Conservation (phyloP, 2,329 filamentous ascomycete genomes). For the Colletotrichum sp. region DNA sequence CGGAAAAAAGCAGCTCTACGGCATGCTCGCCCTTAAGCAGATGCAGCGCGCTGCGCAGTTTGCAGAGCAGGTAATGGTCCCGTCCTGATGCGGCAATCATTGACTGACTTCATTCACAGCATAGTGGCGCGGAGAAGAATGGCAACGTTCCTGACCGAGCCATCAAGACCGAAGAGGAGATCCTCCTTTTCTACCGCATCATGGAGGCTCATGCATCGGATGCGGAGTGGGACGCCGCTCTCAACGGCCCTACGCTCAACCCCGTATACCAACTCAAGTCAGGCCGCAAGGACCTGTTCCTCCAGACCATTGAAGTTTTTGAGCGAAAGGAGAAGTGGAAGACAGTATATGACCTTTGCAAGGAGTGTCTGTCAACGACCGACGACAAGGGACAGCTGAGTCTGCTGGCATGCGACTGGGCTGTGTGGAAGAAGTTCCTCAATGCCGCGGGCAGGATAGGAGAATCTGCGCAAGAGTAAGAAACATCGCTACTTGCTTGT, state of each 20-base stretch:
- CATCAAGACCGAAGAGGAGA: constrained; percentile 53
- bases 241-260: constrained; percentile 42
- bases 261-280: constrained; percentile 47
- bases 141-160: constrained; percentile 26
- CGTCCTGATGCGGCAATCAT: background rate
- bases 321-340: constrained; percentile 45
- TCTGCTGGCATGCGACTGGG: constrained; percentile 50
- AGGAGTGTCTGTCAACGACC: constrained; percentile 42
- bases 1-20: constrained; percentile 56
- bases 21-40: constrained; percentile 54
- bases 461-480: constrained; percentile 36
- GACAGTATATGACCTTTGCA: constrained; percentile 46
- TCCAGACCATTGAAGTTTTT: constrained; percentile 42
- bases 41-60: constrained; percentile 53
- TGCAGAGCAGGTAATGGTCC: constrained; percentile 43
- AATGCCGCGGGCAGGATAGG: constrained; percentile 38
- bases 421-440: constrained; percentile 43
- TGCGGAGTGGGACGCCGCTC: constrained; percentile 44
- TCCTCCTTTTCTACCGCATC: constrained; percentile 53
- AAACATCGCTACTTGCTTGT: background rate
- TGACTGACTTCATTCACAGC: background rate
- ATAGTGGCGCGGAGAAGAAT: background rate
- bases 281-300: constrained; percentile 51
- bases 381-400: constrained; percentile 41
- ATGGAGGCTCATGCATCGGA: constrained; percentile 45